Conservation (phyloP, 1,139 yeast genomes). For the Pichia inconspicua region DNA sequence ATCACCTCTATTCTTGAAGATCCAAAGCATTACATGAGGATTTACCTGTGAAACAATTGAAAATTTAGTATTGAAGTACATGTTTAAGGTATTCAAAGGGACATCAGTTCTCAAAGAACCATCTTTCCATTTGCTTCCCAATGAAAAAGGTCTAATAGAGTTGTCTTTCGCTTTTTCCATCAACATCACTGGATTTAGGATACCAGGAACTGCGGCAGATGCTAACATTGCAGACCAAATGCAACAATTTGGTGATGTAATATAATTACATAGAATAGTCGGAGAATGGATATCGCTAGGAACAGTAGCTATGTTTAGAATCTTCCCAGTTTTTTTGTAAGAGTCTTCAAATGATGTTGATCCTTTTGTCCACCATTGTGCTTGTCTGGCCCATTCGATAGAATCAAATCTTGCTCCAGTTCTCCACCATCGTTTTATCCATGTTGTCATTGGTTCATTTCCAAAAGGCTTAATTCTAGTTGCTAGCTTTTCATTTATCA, state of each 20-base stretch:
- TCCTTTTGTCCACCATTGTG: conserved; percentile 65
- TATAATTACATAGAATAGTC: conserved; percentile 66
- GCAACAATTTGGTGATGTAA: conserved; percentile 76
- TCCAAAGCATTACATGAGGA: conserved; percentile 72
- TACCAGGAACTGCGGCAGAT: conserved; percentile 78
- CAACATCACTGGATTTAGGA: conserved; percentile 71
- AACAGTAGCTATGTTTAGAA: conserved; percentile 66
- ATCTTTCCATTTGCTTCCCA: conserved; percentile 72
- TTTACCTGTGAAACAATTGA: conserved; percentile 76
- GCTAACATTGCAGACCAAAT: conserved; percentile 75
- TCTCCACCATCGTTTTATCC: conserved; percentile 58
- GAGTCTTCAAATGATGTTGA: conserved; percentile 69
- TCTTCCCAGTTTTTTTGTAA: conserved; percentile 57
- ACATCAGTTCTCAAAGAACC: conserved; percentile 68
- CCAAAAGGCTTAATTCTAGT: conserved; percentile 64
- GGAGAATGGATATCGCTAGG: conserved; percentile 83
- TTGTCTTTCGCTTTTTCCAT: conserved; percentile 54
- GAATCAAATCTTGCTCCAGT: conserved; percentile 80
- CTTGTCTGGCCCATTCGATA: conserved; percentile 63
- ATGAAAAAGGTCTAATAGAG: conserved; percentile 54
- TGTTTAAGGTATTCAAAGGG: conserved; percentile 60
- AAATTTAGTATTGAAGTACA: conserved; percentile 72
- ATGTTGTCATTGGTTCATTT: conserved; percentile 48
- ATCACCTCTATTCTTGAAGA: conserved; percentile 73
- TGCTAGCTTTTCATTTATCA: conserved; percentile 58